Conservation (phyloP, 2,329 filamentous ascomycete species). For the Teratosphaeria nubilosa region DNA sequence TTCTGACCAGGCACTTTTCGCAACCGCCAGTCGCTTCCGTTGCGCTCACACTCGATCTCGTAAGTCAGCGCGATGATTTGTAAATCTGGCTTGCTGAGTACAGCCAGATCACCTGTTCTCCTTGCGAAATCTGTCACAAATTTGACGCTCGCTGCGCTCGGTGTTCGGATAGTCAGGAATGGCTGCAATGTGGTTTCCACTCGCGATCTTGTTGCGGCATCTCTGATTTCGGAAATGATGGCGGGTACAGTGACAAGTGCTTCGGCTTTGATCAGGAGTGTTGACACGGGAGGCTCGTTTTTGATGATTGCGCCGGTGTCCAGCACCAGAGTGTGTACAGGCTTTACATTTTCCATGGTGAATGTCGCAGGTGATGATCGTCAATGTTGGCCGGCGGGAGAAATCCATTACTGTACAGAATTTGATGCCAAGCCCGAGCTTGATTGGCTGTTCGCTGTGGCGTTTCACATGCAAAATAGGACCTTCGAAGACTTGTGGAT, state of each 20-base stretch:
- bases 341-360: conserved; percentile 41
- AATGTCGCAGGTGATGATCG: neutral
- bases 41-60: conserved; percentile 85
- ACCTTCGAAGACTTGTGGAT: too few relatives aligned
- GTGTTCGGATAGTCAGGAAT: conserved; percentile 69
- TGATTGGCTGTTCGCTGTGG: neutral
- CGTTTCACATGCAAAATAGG: neutral
- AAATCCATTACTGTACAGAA: neutral
- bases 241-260: conserved; percentile 72
- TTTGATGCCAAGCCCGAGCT: neutral
- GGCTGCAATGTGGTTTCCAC: conserved; percentile 78
- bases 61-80: conserved; percentile 84
- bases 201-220: conserved; percentile 67
- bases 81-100: conserved; percentile 80
- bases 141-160: conserved; percentile 65
- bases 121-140: conserved; percentile 76
- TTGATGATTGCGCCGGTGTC: conserved; percentile 91
- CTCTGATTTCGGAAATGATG: conserved; percentile 78
- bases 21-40: conserved; percentile 80
- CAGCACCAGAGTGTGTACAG: conserved; percentile 73
- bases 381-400: neutral
- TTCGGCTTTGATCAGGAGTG: conserved; percentile 67
- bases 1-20: conserved; percentile 72
- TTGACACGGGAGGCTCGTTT: conserved; percentile 78
- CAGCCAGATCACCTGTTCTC: conserved; percentile 78